Base-by-base conservation (phyloP, 768 basidiomycete species). In the Tylopilus vinaceipallidus region DNA sequence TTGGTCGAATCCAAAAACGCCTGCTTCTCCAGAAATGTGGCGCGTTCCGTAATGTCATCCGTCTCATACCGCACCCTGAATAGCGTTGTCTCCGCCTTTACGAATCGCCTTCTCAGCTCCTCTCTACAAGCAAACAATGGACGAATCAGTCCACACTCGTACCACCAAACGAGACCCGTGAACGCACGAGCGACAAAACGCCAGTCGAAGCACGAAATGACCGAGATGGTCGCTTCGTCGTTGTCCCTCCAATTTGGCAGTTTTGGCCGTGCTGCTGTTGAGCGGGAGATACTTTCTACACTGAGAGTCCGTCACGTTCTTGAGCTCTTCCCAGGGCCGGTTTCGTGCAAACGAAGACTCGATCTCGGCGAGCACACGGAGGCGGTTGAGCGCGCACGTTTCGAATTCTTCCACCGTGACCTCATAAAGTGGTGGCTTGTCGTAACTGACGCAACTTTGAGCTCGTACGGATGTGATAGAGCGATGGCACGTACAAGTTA, bases 351-450 rank as follows among this genome's bases (percentile, higher is more conserved):
- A 81, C 4, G 88, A 92, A 2, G 94, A 86, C 62, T 95, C 93
- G 47, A 97, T 95, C 65, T 95, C 92, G 14, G 89, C 87, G 16
- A 97, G 79, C 16, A 97, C 77, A 23, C 91, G 83, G 27, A 99
- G 77, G 32, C 97, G 75, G 57, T 95, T 84, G 19, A 99, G 75
- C 1, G 97, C 97, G 63, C 79, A 90, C 3, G 78, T 84, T 66
- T 99, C 97, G 58, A 99, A 99, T 55, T 98, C 90, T 65, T 98
- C 97, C 16, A 98, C 75, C 1, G 93, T 93, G 17, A 98, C 86
- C 60, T 98, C 93, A 48, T 84, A 85, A 14, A 78, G 67, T 17
- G 97, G 97, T 19, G 95, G 91, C 16, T 64, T 71, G 58, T 95
- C 87, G 63, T 99, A 98, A 69, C 94, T 97, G 43, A 19, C 17